These are phyloP conservation scores for Blastobotrys parvus DNA, from an alignment of 805 yeast genomes.

Conservation along the genomic window DNA sequence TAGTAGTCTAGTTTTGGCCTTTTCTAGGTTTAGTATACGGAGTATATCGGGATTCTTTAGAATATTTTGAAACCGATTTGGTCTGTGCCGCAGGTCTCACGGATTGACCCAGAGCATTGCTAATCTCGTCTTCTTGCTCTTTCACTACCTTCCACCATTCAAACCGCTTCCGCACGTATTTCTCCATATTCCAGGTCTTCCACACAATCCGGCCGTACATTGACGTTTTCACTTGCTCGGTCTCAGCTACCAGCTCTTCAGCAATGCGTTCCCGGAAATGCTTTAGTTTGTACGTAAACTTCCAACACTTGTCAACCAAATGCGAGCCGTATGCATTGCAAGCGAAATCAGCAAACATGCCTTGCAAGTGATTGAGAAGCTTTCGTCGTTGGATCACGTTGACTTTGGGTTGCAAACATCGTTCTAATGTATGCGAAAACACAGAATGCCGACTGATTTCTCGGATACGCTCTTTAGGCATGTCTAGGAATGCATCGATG, in stretches of 20 bases:
- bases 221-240: constrained; percentile 71
- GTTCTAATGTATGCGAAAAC: constrained; percentile 81
- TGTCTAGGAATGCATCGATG: constrained; percentile 49
- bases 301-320: constrained; percentile 77
- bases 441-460: constrained; percentile 86
- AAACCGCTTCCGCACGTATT: constrained; percentile 58
- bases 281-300: constrained; percentile 64
- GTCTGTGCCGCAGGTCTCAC: too few species aligned
- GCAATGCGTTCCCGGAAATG: constrained; percentile 85
- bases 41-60: too few species aligned
- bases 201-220: constrained; percentile 85
- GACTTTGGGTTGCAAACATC: constrained; percentile 41
- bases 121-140: constrained; percentile 24
- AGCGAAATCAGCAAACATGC: constrained; percentile 49
- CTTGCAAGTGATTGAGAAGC: constrained; percentile 53
- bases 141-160: constrained; percentile 64
- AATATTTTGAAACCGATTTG: too few species aligned
- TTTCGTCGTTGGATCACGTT: constrained; percentile 52
- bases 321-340: constrained; percentile 90
- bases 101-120: constrained; percentile 9
- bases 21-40: too few species aligned
- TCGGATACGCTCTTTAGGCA: constrained; percentile 52
- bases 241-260: constrained; percentile 44
- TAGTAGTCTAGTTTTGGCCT: too few species aligned
- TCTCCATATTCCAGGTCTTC: constrained; percentile 91